Evolutionary conservation across 1,139 yeast species (phyloP).

Genomic region (Hyphopichia fennica): DNA sequence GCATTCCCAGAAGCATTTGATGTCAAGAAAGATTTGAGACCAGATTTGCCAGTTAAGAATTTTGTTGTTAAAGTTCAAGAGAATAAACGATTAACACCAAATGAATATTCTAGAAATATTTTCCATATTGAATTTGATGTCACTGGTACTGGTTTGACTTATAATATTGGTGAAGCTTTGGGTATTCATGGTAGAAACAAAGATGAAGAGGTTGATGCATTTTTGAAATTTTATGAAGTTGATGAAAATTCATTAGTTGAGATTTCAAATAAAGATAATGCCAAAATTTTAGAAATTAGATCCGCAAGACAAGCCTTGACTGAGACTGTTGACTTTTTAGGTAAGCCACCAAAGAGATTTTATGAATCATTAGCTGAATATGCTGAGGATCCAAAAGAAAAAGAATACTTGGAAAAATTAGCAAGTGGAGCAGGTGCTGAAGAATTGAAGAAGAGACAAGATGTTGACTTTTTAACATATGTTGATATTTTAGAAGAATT

Average conservation of each 20-base stretch:
- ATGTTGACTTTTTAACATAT: conserved; percentile 77
- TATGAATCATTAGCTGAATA: conserved; percentile 77
- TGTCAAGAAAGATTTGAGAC: conserved; percentile 63
- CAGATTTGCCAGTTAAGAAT: conserved; percentile 85
- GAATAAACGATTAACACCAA: conserved; percentile 90
- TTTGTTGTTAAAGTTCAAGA: conserved; percentile 88
- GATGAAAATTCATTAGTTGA: conserved; percentile 68
- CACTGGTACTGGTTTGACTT: conserved; percentile 85
- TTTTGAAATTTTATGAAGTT: conserved; percentile 70
- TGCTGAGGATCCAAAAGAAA: conserved; percentile 72
- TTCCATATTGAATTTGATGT: conserved; percentile 96
- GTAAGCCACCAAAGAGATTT: conserved; percentile 94
- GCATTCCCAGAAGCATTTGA: conserved; percentile 81
- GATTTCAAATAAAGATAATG: conserved; percentile 69
- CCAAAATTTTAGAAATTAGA: conserved; percentile 61
- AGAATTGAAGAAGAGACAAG: conserved; percentile 82
- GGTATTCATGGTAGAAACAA: conserved; percentile 94
- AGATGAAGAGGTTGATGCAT: conserved; percentile 60
- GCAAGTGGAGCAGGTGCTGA: conserved; percentile 83
- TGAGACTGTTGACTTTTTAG: conserved; percentile 84
- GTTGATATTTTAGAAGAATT: conserved; percentile 82
- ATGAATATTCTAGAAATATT: conserved; percentile 87
- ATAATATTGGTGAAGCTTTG: conserved; percentile 94
- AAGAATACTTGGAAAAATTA: conserved; percentile 58
- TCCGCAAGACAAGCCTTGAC: conserved; percentile 78